Conservation (phyloP, 2,329 filamentous ascomycete genomes). For the Penicillium sp. region DNA sequence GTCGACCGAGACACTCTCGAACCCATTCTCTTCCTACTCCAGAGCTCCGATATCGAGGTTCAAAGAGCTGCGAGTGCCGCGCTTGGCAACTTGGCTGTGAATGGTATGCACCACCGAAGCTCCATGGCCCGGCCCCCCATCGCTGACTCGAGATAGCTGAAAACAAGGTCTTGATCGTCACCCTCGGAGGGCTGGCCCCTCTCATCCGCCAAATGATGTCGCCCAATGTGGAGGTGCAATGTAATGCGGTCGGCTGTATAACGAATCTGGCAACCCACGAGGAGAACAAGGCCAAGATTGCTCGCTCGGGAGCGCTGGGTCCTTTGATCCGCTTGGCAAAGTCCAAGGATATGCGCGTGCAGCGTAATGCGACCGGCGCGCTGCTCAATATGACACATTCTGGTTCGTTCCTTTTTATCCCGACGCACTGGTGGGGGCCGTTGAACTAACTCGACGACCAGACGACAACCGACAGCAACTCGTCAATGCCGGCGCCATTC, state of each 20-base stretch:
- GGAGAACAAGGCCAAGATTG: slow-evolving; percentile 99
- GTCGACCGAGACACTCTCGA: slow-evolving; percentile 93
- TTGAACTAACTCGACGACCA: slow-evolving; percentile 39
- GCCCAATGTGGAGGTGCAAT: slow-evolving; percentile 95
- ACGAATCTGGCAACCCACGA: slow-evolving; percentile 97
- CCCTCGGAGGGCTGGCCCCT: slow-evolving; percentile 82
- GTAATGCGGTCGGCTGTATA: slow-evolving; percentile 98
- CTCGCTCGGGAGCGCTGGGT: slow-evolving; percentile 85
- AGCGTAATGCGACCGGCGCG: slow-evolving; percentile 94
- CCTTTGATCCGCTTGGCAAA: slow-evolving; percentile 90
- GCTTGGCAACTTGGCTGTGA: slow-evolving; percentile 91
- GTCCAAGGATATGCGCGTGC: slow-evolving; percentile 97
- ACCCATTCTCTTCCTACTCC: slow-evolving; percentile 90
- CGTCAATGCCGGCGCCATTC: slow-evolving; percentile 95
- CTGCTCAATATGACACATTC: slow-evolving; percentile 99
- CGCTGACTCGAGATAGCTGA: slow-evolving; percentile 67
- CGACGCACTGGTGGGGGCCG: background rate
- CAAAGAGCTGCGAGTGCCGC: slow-evolving; percentile 95
- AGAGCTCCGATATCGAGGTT: slow-evolving; percentile 94
- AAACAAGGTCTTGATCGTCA: slow-evolving; percentile 96
- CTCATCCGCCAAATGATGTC: slow-evolving; percentile 98
- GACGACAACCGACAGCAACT: slow-evolving; percentile 98
- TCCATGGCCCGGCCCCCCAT: slow-evolving; percentile 15
- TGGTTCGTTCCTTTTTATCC: slow-evolving; percentile 56
- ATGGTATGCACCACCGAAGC: slow-evolving; percentile 59